Percentiles rank a stretch among this genome's conserved stretches.
Evolutionary conservation across 257 asterid species (phyloP).

Genomic region (Scutellaria barbata): DNA sequence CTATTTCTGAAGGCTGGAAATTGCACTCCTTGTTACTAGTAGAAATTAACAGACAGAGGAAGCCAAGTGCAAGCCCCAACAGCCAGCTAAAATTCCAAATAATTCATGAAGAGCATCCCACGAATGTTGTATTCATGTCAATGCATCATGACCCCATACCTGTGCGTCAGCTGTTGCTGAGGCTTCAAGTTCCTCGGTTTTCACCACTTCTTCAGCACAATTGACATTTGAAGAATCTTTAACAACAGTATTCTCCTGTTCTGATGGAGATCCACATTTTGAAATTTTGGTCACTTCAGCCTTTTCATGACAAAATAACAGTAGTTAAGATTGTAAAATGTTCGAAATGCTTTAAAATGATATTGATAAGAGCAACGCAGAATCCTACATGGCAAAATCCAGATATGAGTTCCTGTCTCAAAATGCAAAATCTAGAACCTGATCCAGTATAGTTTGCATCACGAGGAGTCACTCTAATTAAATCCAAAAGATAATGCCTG

Average conservation of each 20-base stretch:
- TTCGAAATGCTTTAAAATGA: constrained; percentile 19
- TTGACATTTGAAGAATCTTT: constrained; percentile 46
- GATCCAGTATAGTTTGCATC: constrained; percentile 83
- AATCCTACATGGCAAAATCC: constrained; percentile 69
- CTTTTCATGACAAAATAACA: constrained; percentile 43
- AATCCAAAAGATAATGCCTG: constrained; percentile 92
- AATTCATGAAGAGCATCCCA: background rate
- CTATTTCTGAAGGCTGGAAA: too few species aligned
- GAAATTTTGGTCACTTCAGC: constrained; percentile 62
- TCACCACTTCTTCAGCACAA: constrained; percentile 44
- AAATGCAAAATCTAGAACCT: constrained; percentile 83
- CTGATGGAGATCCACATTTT: constrained; percentile 46
- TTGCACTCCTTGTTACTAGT: too few species aligned
- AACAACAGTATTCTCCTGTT: constrained; percentile 41
- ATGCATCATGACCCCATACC: constrained; percentile 11
- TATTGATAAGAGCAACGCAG: background rate
- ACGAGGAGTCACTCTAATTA: constrained; percentile 97
- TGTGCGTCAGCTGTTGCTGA: constrained; percentile 41
- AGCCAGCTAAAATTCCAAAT: too few species aligned
- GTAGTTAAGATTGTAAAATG: constrained; percentile 24
- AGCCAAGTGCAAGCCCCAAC: too few species aligned
- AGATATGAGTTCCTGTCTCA: constrained; percentile 83
- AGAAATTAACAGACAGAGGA: too few species aligned
- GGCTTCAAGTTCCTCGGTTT: constrained; percentile 38
- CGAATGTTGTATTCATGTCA: constrained; percentile 15